Evolutionary conservation across 768 basidiomycete genomes (phyloP).

Genomic region (Ephemerocybe angulata): DNA sequence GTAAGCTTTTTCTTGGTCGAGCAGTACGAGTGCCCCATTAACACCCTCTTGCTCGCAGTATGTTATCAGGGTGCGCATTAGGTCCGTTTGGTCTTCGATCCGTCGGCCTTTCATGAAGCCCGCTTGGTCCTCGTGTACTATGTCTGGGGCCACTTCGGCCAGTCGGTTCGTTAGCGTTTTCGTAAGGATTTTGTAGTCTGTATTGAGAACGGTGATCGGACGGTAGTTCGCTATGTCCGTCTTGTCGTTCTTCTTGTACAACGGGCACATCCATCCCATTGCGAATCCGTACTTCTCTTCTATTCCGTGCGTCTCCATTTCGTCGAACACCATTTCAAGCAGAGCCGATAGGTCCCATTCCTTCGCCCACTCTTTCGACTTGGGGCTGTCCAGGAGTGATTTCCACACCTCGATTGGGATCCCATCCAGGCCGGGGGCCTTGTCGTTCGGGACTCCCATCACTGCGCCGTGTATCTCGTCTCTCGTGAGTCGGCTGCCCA

Average conservation of each 20-base stretch:
- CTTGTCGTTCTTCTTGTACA: conserved; percentile 39
- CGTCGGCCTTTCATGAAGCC: conserved; percentile 31
- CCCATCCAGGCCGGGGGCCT: conserved; percentile 19
- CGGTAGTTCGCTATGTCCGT: conserved; percentile 31
- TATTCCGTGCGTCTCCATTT: conserved; percentile 27
- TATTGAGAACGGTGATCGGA: conserved; percentile 32
- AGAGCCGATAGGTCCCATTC: conserved; percentile 6
- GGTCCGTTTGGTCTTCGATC: conserved; percentile 30
- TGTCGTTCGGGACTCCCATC: conserved; percentile 3
- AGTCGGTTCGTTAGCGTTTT: conserved; percentile 20
- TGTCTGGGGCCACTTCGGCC: conserved; percentile 2
- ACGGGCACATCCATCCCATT: conserved; percentile 34
- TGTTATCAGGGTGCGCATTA: conserved; percentile 21
- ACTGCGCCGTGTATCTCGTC: conserved; percentile 6
- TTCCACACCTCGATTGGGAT: conserved; percentile 26
- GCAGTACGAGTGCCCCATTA: conserved; percentile 24
- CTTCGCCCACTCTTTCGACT: background rate
- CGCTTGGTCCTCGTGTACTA: conserved; percentile 33
- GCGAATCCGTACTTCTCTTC: conserved; percentile 15
- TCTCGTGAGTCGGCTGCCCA: background rate
- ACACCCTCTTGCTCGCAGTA: conserved; percentile 19
- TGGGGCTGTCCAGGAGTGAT: background rate
- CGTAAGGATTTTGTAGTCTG: no score
- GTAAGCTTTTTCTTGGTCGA: conserved; percentile 40
- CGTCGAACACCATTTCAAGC: conserved; percentile 17